phyloP scores from a whole-genome alignment of 2,329 filamentous ascomycete species.

The Capronia epimyces region DNA sequence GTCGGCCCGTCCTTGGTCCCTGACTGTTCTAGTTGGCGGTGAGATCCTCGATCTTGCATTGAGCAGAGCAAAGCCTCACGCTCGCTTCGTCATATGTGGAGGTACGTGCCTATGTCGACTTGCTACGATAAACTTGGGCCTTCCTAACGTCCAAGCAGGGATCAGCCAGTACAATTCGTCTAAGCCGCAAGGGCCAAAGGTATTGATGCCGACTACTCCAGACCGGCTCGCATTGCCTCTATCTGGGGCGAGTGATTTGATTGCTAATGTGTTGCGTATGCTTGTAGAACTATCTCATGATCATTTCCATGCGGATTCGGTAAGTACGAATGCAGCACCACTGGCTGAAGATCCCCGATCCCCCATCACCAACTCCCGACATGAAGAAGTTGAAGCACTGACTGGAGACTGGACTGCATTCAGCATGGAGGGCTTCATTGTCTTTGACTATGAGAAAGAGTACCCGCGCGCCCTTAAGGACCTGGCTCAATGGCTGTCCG shows the following conservation, averaged over 20 bases:
- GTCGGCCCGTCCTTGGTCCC: background rate
- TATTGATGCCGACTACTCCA: no score
- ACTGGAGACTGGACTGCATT: slow-evolving; percentile 12
- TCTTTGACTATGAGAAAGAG: slow-evolving; percentile 46
- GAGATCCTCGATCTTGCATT: slow-evolving; percentile 65
- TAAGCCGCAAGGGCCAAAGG: slow-evolving; percentile 52
- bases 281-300: slow-evolving; percentile 47
- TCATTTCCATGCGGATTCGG: slow-evolving; percentile 51
- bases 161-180: slow-evolving; percentile 65
- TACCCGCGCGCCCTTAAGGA: slow-evolving; percentile 56
- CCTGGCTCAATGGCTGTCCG: slow-evolving; percentile 59
- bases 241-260: no score
- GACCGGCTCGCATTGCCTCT: no score
- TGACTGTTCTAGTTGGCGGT: slow-evolving; percentile 51
- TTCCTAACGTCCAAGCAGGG: slow-evolving; percentile 42
- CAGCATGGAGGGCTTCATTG: slow-evolving; percentile 13
- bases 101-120: slow-evolving; percentile 38
- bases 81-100: slow-evolving; percentile 68
- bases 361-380: no score
- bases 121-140: background rate
- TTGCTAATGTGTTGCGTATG: background rate
- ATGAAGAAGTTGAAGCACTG: no score
- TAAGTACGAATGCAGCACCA: no score
- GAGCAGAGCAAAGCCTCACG: slow-evolving; percentile 54
- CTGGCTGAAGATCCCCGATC: no score